Evolutionary conservation across 768 basidiomycete species (phyloP), one percentile per base, ranked within the genome.

Genomic region (Tricholomella constricta): DNA sequence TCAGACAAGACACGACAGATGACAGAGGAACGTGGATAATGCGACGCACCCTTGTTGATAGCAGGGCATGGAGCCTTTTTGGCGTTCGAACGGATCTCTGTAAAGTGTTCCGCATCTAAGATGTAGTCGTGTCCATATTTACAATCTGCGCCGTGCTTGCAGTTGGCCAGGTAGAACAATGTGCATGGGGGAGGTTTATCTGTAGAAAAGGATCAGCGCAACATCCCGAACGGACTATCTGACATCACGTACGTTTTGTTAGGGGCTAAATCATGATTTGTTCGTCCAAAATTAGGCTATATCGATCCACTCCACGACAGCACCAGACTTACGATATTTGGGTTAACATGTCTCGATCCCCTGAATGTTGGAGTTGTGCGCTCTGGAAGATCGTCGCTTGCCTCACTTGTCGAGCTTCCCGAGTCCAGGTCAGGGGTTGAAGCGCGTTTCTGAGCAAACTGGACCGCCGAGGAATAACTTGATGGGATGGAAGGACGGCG

Each of bases 161-260:
- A 87, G 42, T 72, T 75, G 26, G 81, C 76, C 23, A 87, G 71
- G 63, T 86, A 87, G 67, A 82, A 85, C 45, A 84, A 67, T 15
- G 84, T 86, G 63, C 86, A 87, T 14, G 86, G 85, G 20, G 86
- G 79, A 2, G 85, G 85, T 61, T 72, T 80, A 60, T 86, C 84
- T 84, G 61, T 27, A 57, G 31, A 49, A 37, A 12, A 31, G 17
- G 46, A 55, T 59, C 41, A 66, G 60, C 53, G 51, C 56, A 50
- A 55, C 23, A 52, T 46, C 41, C 52, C 55, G 26, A 32, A 41
- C 19, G 44, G 43, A 43, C 51, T 35, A 19, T 22, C 26, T 52
- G 45, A 44, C 45, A 35, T 54, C 43, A 79, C 82, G 54, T 65
- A 86, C 85, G 83, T 64, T 85, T 86, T 43, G 80, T 82, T 56